Base-by-base conservation (phyloP, 257 asterid genomes). In the Scutellaria galericulata region DNA sequence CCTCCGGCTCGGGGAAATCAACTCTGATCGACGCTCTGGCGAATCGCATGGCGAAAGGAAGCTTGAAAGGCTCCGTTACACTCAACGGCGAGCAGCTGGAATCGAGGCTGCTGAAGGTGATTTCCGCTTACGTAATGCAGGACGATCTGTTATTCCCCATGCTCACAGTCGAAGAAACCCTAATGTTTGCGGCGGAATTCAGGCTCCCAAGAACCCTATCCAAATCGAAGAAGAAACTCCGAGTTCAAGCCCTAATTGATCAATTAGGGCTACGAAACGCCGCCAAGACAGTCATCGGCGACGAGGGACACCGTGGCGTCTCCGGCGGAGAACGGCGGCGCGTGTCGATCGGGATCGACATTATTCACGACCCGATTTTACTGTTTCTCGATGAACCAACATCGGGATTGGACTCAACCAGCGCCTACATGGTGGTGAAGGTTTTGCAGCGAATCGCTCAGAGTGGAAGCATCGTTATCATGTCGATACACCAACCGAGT, bases 401-500 rank as follows among this genome's bases (percentile, higher is more conserved):
- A 0, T 89, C 98, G 0, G 96, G 96, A 0, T 75, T 90, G 12
- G 98, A 92, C 22, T 92, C 96, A 12, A 89, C 94, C 1, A 90
- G 96, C 50, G 98, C 98, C n/a, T 90, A 71, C 75, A 83, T 87
- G 96, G 98, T 92, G 61, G 91, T 90, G 63, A 88, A 90, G 66
- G 98, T 88, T 2, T 65, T 92, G n/a, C 89, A 90, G 66, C 68
- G 90, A 9, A 92, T 92, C 54, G 98, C 98, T 1, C 90, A 83
- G 61, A 88, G 96, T 35, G 98, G 98, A 46, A 90, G 96, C 53
- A 76, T 90, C 0, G 96, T 90, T 0, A 85, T 92, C 60, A 90
- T 88, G 96, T 92, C 97, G 13, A 75, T 92, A 6, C 98, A 92
- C 72, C 98, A 89, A 51, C 98, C 96, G 22, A 90, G 96, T 61